Evolutionary conservation across 768 basidiomycete genomes (phyloP), one percentile per base, ranked within the genome.

Genomic region (Mrakia blollopis): DNA sequence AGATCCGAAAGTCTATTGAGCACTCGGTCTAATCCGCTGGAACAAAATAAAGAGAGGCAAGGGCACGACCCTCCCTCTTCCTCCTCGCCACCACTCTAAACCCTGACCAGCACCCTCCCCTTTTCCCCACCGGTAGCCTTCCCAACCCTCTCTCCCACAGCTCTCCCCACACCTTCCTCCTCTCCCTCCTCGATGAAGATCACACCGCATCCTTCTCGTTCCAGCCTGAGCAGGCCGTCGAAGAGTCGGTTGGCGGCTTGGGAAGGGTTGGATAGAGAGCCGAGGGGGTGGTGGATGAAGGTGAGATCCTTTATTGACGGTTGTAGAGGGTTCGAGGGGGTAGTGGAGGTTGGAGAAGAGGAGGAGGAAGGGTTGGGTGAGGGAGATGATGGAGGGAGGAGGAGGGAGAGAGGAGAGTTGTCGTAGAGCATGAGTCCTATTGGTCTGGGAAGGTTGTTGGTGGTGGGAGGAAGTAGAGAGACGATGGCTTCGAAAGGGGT

Each of bases 81-180:
- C 18, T n/a, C 57, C 57, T 18, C 28, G 13, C 9, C 50, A 9
- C 50, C 7, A 21, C 41, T 32, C 35, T 60, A 69, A 21, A 76
- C 41, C 61, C 62, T 21, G 16, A 77, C 62, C 18, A 61, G 0
- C 25, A 77, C 16, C 60, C 47, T 67, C 7, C 71, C 76, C 39
- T 73, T 52, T 37, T 73, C 50, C 69, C 90, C 88, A 6, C 90
- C 89, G 10, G 94, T 94, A 1, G 96, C 95, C 82, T 98, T 98
- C 78, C 88, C 88, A 35, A 94, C 89, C 25, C 96, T 87, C 83
- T 98, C 97, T 93, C 97, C 98, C 39, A 98, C 88, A 9, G 96
- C 96, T 39, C 97, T 84, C 0, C 96, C 96, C 81, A 97, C 91
- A 50, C 89, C 87, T 83, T 95, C 92, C 83, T 97, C 93, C 54